Evolutionary conservation across 2,329 filamentous ascomycete genomes (phyloP).

Genomic region (Aschersonia sp.): DNA sequence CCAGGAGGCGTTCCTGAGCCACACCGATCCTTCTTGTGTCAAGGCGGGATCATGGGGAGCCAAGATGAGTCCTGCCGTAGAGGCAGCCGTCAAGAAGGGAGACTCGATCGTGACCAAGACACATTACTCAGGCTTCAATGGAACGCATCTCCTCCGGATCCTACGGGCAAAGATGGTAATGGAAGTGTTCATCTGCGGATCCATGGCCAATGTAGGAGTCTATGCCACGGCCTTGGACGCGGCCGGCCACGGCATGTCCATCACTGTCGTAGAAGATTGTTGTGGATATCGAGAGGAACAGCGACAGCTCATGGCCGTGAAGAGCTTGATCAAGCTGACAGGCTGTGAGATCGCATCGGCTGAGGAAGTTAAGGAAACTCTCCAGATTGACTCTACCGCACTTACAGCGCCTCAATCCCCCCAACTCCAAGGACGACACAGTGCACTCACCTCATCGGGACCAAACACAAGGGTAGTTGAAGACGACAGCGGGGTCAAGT

Average conservation of each 20-base stretch:
- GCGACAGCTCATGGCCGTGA: conserved; percentile 57
- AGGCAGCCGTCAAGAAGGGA: conserved; percentile 26
- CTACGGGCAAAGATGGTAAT: conserved; percentile 78
- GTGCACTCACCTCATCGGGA: not conserved
- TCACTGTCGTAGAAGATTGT: conserved; percentile 79
- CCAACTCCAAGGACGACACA: not conserved
- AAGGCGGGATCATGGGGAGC: conserved; percentile 28
- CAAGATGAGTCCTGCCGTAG: conserved; percentile 28
- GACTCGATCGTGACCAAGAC: conserved; percentile 51
- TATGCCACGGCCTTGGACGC: conserved; percentile 88
- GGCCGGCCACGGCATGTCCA: conserved; percentile 71
- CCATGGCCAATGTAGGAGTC: conserved; percentile 74
- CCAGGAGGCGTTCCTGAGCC: conserved; percentile 32
- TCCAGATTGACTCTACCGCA: conserved; percentile 7
- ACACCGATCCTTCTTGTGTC: conserved; percentile 26
- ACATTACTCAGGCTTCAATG: conserved; percentile 77
- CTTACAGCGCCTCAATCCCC: conserved; percentile 1
- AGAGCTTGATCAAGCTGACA: conserved; percentile 57
- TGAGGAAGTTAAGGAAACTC: conserved; percentile 35
- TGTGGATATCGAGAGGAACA: conserved; percentile 61
- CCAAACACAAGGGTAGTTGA: not conserved
- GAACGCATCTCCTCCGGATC: conserved; percentile 57
- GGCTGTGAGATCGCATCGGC: conserved; percentile 53
- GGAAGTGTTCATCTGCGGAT: conserved; percentile 78
- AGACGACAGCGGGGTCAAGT: not conserved